Conservation (phyloP, 2,329 filamentous ascomycete genomes). For the Ophiostoma novo-ulmi region DNA sequence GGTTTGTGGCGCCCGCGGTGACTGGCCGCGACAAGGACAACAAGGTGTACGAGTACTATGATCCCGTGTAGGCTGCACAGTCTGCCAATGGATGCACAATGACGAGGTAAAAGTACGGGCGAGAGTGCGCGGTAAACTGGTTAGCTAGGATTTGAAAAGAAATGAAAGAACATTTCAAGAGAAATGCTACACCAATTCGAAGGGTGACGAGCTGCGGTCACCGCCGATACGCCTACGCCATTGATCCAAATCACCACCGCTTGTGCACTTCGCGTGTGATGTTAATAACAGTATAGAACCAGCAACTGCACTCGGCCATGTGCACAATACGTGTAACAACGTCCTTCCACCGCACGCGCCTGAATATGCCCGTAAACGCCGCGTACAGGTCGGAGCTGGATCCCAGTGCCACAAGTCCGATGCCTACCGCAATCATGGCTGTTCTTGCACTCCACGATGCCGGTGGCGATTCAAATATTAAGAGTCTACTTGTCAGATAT, state of each 20-base stretch:
- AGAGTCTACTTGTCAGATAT: not conserved
- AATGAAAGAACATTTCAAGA: too few relatives aligned
- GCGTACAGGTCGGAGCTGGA: not conserved
- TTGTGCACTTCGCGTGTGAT: not conserved
- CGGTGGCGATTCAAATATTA: not conserved
- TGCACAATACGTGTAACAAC: not conserved
- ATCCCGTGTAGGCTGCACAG: conserved; percentile 39
- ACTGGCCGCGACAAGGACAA: conserved; percentile 42
- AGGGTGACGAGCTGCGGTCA: too few relatives aligned
- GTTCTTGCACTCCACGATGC: not conserved
- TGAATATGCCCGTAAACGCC: not conserved
- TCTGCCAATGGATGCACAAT: too few relatives aligned
- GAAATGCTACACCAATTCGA: too few relatives aligned
- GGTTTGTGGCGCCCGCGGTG: conserved; percentile 52
- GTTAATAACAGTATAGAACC: not conserved
- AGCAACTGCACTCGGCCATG: not conserved
- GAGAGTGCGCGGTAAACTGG: too few relatives aligned
- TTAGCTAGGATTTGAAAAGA: too few relatives aligned
- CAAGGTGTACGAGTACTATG: conserved; percentile 53
- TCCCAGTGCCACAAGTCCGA: not conserved
- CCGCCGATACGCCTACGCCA: too few relatives aligned
- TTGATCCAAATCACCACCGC: not conserved
- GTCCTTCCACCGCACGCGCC: not conserved
- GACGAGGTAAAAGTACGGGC: too few relatives aligned
- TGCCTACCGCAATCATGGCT: not conserved